Base-by-base conservation (phyloP, 179 eudicot genomes). In the Pouteria campechiana region DNA sequence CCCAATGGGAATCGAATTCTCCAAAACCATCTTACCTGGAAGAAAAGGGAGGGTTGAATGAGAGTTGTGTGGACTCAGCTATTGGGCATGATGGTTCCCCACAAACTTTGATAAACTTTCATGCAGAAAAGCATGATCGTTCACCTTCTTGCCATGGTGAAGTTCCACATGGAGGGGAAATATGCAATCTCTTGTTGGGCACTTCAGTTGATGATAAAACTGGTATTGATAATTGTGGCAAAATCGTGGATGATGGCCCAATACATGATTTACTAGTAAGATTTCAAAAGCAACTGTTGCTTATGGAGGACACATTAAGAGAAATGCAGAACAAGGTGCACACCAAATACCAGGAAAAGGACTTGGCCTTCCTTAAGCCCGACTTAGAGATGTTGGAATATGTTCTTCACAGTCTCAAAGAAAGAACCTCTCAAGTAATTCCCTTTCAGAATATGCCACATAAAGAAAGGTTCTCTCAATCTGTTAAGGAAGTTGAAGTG, bases 11-110 rank as follows among this genome's bases (percentile, higher is more conserved):
- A 54, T 37, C 79, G 43, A 76, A 79, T 42, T 57, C 75, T 23
- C 73, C 66, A 42, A 87, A 76, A 50, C 90, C 73, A 39, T 73
- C 79, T 45, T 73, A 83, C 39, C 76, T 70, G 43, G 99, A 83
- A 58, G 86, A 75, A 65, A 88, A 75, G 58, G 49, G 58, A 8
- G 75, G 69, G 43, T 54, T 63, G 48, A 68, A 60, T 56, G 83
- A 72, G 57, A 96, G 75, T 41, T 61, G 59, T 67, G 61, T 83
- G 20, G 86, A 74, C 48, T 74, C 74, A 8, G 68, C 69, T 22
- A 48, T 68, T 48, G 96, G 84, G 17, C 45, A 64, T 43, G 92
- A 87, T 62, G 94, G 67, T 48, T 75, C 85, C 20, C 79, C 92
- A 23, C 77, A 77, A 66, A 71, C 80, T 27, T 79, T 94, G 14